Evolutionary conservation across 2,329 filamentous ascomycete species (phyloP).

Genomic region (Colletotrichum abscissum): DNA sequence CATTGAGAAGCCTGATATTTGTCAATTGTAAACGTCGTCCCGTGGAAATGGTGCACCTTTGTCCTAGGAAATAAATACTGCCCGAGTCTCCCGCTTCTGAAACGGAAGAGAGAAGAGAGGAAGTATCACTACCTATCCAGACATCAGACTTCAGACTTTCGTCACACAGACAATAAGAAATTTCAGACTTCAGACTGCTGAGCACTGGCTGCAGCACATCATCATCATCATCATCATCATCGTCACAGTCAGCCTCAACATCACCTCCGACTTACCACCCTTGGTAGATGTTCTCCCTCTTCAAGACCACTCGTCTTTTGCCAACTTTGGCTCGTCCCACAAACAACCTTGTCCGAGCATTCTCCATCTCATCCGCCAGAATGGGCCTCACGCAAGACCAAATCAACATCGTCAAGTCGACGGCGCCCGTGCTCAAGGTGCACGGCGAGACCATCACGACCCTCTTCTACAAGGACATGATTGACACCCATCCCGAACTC

Average conservation of each 20-base stretch:
- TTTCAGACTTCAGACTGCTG: neutral
- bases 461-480: conserved; percentile 77
- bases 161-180: conserved; percentile 8
- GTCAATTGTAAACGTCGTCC: conserved; percentile 18
- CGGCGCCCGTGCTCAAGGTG: conserved; percentile 76
- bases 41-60: neutral
- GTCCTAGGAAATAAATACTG: conserved; percentile 8
- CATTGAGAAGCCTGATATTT: conserved; percentile 18
- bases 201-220: conserved; percentile 13
- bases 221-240: neutral
- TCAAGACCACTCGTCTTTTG: conserved; percentile 12
- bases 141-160: conserved; percentile 15
- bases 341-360: neutral
- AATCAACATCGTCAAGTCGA: conserved; percentile 79
- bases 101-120: neutral
- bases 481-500: conserved; percentile 72
- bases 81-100: neutral
- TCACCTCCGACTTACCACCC: neutral
- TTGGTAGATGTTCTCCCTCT: neutral
- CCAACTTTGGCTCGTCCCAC: neutral
- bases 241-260: neutral
- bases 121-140: conserved; percentile 1
- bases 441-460: conserved; percentile 78
- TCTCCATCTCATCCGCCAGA: conserved; percentile 30
- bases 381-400: conserved; percentile 72